Conservation (phyloP, 768 basidiomycete species). For the Lyophyllum shimeji region DNA sequence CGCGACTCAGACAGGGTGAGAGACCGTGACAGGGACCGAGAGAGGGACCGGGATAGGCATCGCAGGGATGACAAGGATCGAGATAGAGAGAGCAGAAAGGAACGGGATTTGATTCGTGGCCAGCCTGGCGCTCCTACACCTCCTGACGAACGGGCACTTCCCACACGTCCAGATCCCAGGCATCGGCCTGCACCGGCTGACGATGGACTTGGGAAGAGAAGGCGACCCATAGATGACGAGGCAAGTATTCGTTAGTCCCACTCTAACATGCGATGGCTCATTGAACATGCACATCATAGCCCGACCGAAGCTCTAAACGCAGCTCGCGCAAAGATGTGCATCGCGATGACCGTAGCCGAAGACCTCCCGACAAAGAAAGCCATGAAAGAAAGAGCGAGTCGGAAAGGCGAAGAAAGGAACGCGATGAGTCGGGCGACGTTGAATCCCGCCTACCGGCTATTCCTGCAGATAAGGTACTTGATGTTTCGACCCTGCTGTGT, state of each 20-base stretch:
- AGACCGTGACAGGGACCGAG: conserved; percentile 44
- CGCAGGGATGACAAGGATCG: conserved; percentile 35
- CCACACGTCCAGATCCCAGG: conserved; percentile 60
- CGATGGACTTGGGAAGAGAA: conserved; percentile 72
- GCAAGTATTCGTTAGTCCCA: conserved; percentile 39
- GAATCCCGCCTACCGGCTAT: conserved; percentile 29
- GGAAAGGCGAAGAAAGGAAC: conserved; percentile 66
- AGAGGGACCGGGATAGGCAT: conserved; percentile 46
- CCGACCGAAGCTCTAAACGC: conserved; percentile 79
- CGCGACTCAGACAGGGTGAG: conserved; percentile 56
- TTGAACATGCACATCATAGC: conserved; percentile 33
- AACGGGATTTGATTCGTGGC: conserved; percentile 48
- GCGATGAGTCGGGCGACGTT: conserved; percentile 54
- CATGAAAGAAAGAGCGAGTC: conserved; percentile 69
- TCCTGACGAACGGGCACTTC: conserved; percentile 55
- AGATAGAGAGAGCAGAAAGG: conserved; percentile 62
- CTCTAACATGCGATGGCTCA: conserved; percentile 10
- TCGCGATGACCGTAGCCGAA: conserved; percentile 71
- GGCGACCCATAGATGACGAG: conserved; percentile 70
- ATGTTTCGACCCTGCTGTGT: background rate
- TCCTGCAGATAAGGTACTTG: conserved; percentile 61
- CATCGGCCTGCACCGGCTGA: conserved; percentile 51
- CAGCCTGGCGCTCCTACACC: conserved; percentile 30
- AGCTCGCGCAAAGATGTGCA: conserved; percentile 76
- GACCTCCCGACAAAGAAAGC: conserved; percentile 65